Evolutionary conservation across 768 basidiomycete genomes (phyloP), one percentile per base, ranked within the genome.

Genomic region (Mycena filopes): DNA sequence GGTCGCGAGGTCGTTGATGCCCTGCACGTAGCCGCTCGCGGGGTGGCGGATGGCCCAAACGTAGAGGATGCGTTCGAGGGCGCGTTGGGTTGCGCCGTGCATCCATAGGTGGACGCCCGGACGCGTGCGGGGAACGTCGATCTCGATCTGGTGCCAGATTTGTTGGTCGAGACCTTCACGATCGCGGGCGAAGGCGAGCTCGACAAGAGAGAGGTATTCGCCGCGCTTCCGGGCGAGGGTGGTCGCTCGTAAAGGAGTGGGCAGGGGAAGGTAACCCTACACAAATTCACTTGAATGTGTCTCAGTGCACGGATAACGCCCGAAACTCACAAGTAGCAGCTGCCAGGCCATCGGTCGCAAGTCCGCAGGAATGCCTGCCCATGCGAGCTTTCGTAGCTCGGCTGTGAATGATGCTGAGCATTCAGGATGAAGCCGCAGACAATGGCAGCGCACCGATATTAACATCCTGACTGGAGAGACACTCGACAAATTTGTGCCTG

Each of bases 11-110:
- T 99, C 98, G 77, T 99, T 99, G 78, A 99, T 99, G 26, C 98
- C 98, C 78, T 99, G 98, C 7, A 99, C 98, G 77, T 99, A 99
- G 12, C 98, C 98, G 65, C 94, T 96, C 5, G 98, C 97, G 0
- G 98, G 98, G 81, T 99, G 98, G 69, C 98, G 88, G 73, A 99
- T 98, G 15, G 98, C 98, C 97, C 98, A 99, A 20, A 99, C 96
- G 71, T 99, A 99, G 33, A 99, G 81, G 63, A 99, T 95, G 54
- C 96, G 86, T 79, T 99, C 98, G 42, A 99, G 82, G 77, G 95
- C 96, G 71, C 96, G 83, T 75, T 99, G 98, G 4, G 98, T 96
- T 21, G 88, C 86, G 28, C 83, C 88, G 71, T 94, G 89, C 88
- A 94, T 92, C 98, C 98, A 99, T 23, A 99, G 78, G 38, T 82